These are phyloP conservation scores for Mycosphaerella arachidis DNA, from an alignment of 2,329 filamentous ascomycete genomes.

Conservation along the genomic window DNA sequence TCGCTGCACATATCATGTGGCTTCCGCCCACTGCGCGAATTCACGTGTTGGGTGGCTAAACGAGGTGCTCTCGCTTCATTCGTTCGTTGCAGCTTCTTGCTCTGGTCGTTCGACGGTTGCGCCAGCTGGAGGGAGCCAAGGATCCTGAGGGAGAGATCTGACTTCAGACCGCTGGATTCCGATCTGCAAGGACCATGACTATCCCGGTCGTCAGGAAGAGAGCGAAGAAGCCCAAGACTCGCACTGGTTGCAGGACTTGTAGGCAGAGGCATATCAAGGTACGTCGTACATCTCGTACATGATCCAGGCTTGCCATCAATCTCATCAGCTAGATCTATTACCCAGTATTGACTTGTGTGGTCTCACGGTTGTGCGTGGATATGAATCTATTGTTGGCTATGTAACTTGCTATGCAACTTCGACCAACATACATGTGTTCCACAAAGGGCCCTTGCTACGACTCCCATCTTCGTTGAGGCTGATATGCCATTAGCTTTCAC, in stretches of 20 bases:
- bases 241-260: constrained; percentile 17
- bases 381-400: not conserved
- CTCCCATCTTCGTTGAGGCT: not conserved
- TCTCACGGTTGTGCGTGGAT: not conserved
- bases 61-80: not conserved
- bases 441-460: not conserved
- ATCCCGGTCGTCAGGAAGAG: constrained; percentile 9
- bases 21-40: not conserved
- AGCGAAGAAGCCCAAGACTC: constrained; percentile 14
- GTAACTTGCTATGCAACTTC: not conserved
- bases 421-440: too few species aligned
- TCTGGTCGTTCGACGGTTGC: not conserved
- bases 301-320: not conserved
- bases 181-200: not conserved
- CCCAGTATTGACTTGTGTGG: not conserved
- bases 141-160: not conserved
- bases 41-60: not conserved
- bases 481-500: not conserved
- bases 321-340: not conserved
- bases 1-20: not conserved
- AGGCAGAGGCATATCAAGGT: constrained; percentile 16
- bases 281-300: not conserved
- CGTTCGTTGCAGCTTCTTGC: not conserved
- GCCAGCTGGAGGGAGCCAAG: not conserved
- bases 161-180: not conserved